Conservation (phyloP, 1,284 basidiomycete species). For the Ganoderma resinaceum region DNA sequence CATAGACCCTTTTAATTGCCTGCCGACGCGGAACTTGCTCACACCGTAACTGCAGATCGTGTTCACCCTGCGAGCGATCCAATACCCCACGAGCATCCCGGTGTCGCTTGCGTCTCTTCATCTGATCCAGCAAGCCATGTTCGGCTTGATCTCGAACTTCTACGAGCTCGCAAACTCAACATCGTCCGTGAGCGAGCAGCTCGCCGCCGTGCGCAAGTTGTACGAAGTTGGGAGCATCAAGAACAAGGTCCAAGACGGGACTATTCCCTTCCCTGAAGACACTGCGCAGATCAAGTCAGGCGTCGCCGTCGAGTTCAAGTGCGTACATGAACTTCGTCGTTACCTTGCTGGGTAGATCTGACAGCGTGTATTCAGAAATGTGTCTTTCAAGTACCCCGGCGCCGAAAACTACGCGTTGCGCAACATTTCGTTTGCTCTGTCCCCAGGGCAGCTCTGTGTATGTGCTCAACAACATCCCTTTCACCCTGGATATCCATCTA, state of each 20-base stretch:
- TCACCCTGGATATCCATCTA: not conserved
- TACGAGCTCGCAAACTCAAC: conserved; percentile 58
- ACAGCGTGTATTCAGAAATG: conserved; percentile 51
- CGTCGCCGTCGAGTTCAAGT: conserved; percentile 72
- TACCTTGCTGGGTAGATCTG: not conserved
- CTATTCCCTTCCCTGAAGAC: conserved; percentile 66
- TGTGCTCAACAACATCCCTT: conserved; percentile 33
- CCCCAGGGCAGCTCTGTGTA: conserved; percentile 77
- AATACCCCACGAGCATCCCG: conserved; percentile 72
- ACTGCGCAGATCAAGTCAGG: conserved; percentile 57
- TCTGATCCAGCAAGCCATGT: conserved; percentile 67
- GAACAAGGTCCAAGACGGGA: conserved; percentile 67
- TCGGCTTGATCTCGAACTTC: conserved; percentile 57
- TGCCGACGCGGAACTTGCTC: too few species aligned
- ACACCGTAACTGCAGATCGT: too few species aligned
- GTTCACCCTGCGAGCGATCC: conserved; percentile 73
- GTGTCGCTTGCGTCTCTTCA: conserved; percentile 74
- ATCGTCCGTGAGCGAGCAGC: conserved; percentile 60
- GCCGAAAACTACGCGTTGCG: conserved; percentile 61
- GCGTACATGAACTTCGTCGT: conserved; percentile 8
- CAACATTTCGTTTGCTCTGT: conserved; percentile 73
- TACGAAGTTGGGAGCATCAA: conserved; percentile 70
- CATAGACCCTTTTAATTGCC: too few species aligned
- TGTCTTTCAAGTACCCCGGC: conserved; percentile 76
- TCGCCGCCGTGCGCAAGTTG: conserved; percentile 62